Percentiles rank a stretch among this genome's conserved stretches.
phyloP scores from a whole-genome alignment of 1,139 yeast genomes.

The Protomyces inundatus region DNA sequence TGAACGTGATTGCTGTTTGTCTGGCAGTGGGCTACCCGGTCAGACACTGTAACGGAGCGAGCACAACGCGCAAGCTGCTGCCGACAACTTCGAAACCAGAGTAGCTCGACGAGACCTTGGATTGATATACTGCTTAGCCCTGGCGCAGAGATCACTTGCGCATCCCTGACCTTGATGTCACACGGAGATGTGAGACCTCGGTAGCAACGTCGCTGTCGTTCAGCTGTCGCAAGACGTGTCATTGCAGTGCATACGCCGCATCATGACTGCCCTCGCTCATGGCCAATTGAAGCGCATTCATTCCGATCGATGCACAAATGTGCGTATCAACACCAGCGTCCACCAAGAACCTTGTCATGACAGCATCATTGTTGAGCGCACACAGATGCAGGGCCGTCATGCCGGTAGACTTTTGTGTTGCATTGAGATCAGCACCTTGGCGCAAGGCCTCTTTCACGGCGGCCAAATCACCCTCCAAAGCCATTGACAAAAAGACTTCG shows the following conservation, averaged over 20 bases:
- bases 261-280: constrained; percentile 23
- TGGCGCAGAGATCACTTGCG: no score
- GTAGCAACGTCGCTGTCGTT: no score
- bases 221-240: neutral
- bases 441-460: constrained; percentile 30
- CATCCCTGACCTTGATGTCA: no score
- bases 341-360: constrained; percentile 1
- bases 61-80: no score
- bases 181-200: no score
- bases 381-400: constrained; percentile 21
- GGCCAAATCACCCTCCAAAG: constrained; percentile 33
- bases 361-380: constrained; percentile 19
- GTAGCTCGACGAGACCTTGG: no score
- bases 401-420: constrained; percentile 8
- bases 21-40: no score
- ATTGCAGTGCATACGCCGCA: constrained; percentile 22
- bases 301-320: neutral
- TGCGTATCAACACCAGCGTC: constrained; percentile 9
- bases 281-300: constrained; percentile 9
- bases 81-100: no score
- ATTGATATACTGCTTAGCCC: no score
- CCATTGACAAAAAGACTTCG: constrained; percentile 32
- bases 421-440: constrained; percentile 14
- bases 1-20: no score
- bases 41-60: no score